Percentiles rank a stretch among this genome's conserved stretches.
These are phyloP conservation scores for Trichoderma erinaceum DNA, from an alignment of 495 filamentous ascomycete genomes.

Conservation along the genomic window DNA sequence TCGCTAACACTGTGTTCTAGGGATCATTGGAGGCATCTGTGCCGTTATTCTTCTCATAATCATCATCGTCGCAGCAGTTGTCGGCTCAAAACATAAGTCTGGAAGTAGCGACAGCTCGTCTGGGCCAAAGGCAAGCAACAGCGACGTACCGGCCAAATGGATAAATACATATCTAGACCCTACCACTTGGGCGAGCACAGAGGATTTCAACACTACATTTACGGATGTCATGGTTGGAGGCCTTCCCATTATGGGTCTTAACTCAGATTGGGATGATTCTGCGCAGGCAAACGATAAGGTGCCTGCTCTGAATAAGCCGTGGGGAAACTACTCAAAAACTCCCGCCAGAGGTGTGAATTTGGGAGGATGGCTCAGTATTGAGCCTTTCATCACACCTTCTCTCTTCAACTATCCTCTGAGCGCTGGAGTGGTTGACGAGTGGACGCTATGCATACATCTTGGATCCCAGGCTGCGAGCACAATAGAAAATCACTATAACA, in stretches of 20 bases:
- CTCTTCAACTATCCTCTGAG: constrained; percentile 67
- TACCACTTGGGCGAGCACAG: constrained; percentile 87
- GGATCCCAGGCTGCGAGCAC: constrained; percentile 54
- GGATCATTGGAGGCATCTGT: constrained; percentile 46
- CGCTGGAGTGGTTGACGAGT: constrained; percentile 79
- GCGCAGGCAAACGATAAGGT: constrained; percentile 69
- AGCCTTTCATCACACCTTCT: constrained; percentile 93
- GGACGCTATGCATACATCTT: constrained; percentile 64
- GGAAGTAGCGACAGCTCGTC: constrained; percentile 31
- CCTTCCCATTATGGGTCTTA: constrained; percentile 83
- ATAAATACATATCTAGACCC: constrained; percentile 81
- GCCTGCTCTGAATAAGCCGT: constrained; percentile 65
- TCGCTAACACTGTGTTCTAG: constrained; percentile 28
- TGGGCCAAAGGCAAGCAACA: constrained; percentile 53
- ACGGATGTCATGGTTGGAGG: constrained; percentile 79
- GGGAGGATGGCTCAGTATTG: constrained; percentile 89
- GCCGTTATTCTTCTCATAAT: constrained; percentile 61
- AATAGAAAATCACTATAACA: constrained; percentile 85
- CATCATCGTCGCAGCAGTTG: constrained; percentile 63
- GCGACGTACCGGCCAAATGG: constrained; percentile 58
- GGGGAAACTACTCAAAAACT: constrained; percentile 66
- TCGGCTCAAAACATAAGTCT: constrained; percentile 55
- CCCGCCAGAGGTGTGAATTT: constrained; percentile 89
- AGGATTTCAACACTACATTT: constrained; percentile 90
- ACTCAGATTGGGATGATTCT: constrained; percentile 81